Percentiles rank a stretch among this genome's conserved stretches.
These are phyloP conservation scores for Tylopilus intermedius DNA, from an alignment of 768 basidiomycete genomes.

Conservation along the genomic window DNA sequence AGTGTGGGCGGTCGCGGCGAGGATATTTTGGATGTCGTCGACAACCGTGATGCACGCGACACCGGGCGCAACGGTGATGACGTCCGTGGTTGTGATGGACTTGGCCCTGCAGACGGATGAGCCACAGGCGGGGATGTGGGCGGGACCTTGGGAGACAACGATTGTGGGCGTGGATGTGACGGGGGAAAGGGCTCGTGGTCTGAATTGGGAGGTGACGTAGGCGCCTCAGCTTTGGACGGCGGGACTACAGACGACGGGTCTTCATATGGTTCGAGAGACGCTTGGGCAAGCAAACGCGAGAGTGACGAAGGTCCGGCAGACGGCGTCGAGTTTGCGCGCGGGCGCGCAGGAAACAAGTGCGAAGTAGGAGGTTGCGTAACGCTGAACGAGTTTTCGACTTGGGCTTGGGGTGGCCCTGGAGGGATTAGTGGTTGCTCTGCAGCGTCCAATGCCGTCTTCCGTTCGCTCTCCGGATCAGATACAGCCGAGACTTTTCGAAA, in stretches of 20 bases:
- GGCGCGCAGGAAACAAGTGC: constrained; percentile 58
- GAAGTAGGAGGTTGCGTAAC: constrained; percentile 63
- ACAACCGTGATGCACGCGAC: constrained; percentile 67
- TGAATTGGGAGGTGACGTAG: constrained; percentile 23
- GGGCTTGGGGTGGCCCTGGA: constrained; percentile 60
- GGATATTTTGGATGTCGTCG: constrained; percentile 66
- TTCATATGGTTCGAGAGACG: constrained; percentile 40
- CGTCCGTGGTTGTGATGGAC: constrained; percentile 27
- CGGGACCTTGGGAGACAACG: constrained; percentile 1
- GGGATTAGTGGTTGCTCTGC: constrained; percentile 30
- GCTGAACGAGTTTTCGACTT: constrained; percentile 70
- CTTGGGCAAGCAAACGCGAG: constrained; percentile 75
- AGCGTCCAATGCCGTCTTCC: constrained; percentile 18
- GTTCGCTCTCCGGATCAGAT: constrained; percentile 38
- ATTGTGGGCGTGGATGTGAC: constrained; percentile 34
- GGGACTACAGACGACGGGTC: constrained; percentile 22
- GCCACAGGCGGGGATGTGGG: constrained; percentile 2
- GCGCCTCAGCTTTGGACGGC: constrained; percentile 28
- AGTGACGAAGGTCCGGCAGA: constrained; percentile 72
- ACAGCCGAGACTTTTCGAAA: constrained; percentile 45
- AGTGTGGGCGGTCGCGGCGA: constrained; percentile 57
- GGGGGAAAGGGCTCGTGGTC: constrained; percentile 15
- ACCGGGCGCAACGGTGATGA: constrained; percentile 65
- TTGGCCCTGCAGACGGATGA: constrained; percentile 32
- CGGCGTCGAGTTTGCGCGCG: constrained; percentile 63